Conservation (phyloP, 2,329 filamentous ascomycete species). For the Fusarium decemcellulare region DNA sequence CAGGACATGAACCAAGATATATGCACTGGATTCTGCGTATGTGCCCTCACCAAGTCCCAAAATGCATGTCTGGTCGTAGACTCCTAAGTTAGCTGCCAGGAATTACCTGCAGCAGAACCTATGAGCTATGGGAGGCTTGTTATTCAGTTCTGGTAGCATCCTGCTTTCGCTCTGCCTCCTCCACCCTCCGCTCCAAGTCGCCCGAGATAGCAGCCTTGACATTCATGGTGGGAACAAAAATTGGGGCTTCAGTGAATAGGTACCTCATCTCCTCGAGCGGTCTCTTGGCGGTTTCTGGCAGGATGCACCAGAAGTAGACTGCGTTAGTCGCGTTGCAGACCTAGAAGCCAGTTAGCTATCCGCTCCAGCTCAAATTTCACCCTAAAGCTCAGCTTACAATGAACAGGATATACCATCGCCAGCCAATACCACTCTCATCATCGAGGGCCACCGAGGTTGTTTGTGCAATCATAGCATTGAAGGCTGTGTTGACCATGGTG, state of each 20-base stretch:
- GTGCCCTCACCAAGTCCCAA: no score
- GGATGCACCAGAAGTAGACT: conserved; percentile 72
- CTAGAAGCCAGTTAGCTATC: neutral
- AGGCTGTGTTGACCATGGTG: conserved; percentile 79
- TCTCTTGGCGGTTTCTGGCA: conserved; percentile 75
- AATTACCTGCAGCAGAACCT: no score
- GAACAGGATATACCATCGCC: conserved; percentile 59
- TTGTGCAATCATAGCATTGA: conserved; percentile 79
- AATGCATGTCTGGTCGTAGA: no score
- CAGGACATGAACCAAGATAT: no score
- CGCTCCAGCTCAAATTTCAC: neutral
- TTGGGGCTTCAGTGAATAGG: conserved; percentile 28
- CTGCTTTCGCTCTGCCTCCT: neutral
- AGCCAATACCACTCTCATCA: conserved; percentile 50
- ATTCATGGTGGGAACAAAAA: conserved; percentile 27
- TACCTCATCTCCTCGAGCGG: conserved; percentile 76
- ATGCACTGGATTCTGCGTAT: no score
- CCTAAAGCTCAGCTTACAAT: conserved; percentile 38
- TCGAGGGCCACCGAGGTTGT: conserved; percentile 65
- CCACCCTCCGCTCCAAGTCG: conserved; percentile 72
- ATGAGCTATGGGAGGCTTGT: no score
- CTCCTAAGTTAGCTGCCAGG: no score
- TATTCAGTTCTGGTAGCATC: no score
- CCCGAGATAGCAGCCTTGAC: conserved; percentile 34
- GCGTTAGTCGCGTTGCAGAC: conserved; percentile 48